Evolutionary conservation across 2,329 filamentous ascomycete genomes (phyloP), one percentile per base, ranked within the genome.

Genomic region (Hortaea sp.): DNA sequence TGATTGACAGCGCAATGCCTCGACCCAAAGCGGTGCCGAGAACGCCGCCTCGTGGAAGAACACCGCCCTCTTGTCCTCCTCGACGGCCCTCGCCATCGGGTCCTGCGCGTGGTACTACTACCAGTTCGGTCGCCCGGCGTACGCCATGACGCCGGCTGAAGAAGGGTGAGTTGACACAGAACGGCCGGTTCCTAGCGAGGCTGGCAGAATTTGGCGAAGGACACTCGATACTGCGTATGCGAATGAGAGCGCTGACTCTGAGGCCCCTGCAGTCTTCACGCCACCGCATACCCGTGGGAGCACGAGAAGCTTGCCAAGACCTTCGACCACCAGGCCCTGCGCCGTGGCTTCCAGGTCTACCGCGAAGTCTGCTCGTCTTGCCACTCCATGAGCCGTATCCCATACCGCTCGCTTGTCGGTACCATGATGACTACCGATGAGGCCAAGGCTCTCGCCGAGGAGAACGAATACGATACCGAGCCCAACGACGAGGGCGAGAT

Each of bases 321-420:
- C 59, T 98, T 90, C 68, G 92, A 98, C 65, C 90, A 97, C 74
- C 83, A 85, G 72, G 84, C 88, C 86, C 88, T 98, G 58, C 92
- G 92, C 70, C 89, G 92, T 76, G 92, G 92, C 73, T 98, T 97
- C 82, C 89, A 95, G 75, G 92, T 98, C 66, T 98, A 98, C 79
- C 88, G 84, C 60, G 92, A 98, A 75, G 92, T 98, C 64, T 98
- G 92, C 79, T 82, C 89, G 52, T 88, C 88, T 61, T 98, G 92
- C 81, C 92, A 98, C 78, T 98, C 92, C 53, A 83, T 98, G 54
- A 83, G 77, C 71, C 87, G 92, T 75, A 81, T 98, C 49, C 90
- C 92, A 50, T 98, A 94, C 80, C 88, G 92, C 69, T 66, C 85
- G 49, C 78, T 97, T 53, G 92, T 98, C 63, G 92, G 92, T 68